Base-by-base conservation (phyloP, 1,284 basidiomycete species). In the Hortiboletus rubellus region DNA sequence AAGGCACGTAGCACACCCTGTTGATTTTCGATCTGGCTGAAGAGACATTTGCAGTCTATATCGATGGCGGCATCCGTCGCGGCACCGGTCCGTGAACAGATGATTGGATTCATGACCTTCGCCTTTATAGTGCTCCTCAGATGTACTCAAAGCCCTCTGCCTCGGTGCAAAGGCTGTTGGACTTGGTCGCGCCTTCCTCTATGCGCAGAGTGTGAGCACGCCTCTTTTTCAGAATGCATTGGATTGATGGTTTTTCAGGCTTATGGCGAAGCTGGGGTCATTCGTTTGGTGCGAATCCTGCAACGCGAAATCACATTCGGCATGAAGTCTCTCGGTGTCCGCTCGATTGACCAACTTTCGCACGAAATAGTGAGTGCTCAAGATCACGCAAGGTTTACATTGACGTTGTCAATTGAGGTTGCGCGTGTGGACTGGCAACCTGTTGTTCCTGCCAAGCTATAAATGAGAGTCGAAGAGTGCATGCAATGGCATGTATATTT, bases 101-200 rank as follows among this genome's bases (percentile, higher is more conserved):
- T 27, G 3, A 34, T 34, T n/a, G 30, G 27, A 46, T 50, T 61
- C 24, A 27, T 30, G 15, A 10, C 14, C 41, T 58, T 42, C 34
- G 45, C 38, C 36, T 51, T 40, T 17, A 58, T n/a, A 47, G 10
- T 40, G 41, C 27, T 27, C 40, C 46, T 47, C 43, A 80, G 94
- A 96, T 72, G 87, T 96, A 9, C 75, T 98, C 52, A 98, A 98
- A 74, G 94, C 94, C 0, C 74, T 98, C 3, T 96, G 93, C 63
- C 78, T 98, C 30, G 96, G 95, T 40, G 96, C 95, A 2, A 89
- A 79, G 61, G 94, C 91, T 5, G 94, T 96, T 7, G 95, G 96
- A 2, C 77, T 98, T 27, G 95, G 95, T 0, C 83, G 95, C 31
- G 83, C 91, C 1, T 95, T 96, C 79, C 78, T 97, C 17, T 96